Evolutionary conservation across 78 protist species (phyloP), one percentile per base, ranked within the genome.

Genomic region (Cavenderia fasciculata): DNA sequence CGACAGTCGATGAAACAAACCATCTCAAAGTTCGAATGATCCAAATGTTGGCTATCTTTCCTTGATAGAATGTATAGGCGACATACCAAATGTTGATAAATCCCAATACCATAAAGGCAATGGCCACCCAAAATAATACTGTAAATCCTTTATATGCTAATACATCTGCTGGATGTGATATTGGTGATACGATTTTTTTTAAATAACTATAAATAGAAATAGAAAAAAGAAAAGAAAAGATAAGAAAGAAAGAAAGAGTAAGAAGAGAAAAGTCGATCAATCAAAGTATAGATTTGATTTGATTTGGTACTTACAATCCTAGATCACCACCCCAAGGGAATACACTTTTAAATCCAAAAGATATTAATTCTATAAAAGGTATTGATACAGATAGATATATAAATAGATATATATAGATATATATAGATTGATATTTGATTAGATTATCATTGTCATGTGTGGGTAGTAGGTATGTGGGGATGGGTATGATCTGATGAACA

Each of bases 1-100:
- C 79, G 0, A 82, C 89, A 0, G 77, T 33, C n/a, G 43, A 56
- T 23, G 57, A 23, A 0, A 82, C 90, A 69, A 82, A 82, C 90
- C 90, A 82, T 33, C 90, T 36, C 16, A 82, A 23, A 7, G 90
- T 56, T 43, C 78, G n/a, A 33, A 82, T 54, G 18, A 82, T 1
- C 90, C 90, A 82, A 12, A 82, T 49, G 23, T 82, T 82, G 4
- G 90, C 90, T 43, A 82, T 82, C 47, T 68, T 82, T 6, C 78
- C 78, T 12, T 29, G 69, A 56, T 82, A 82, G 16, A 68, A 82
- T 40, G 65, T 40, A 57, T 82, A 82, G 2, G 78, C 90, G 31
- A 82, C 52, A 56, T 82, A 82, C 63, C 73, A 41, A 27, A 82
- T 82, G 57, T 82, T 82, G 3, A 82, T 19, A 12, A 65, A 68